Evolutionary conservation across 2,329 filamentous ascomycete genomes (phyloP).

Genomic region (Corynespora cassiicola): DNA sequence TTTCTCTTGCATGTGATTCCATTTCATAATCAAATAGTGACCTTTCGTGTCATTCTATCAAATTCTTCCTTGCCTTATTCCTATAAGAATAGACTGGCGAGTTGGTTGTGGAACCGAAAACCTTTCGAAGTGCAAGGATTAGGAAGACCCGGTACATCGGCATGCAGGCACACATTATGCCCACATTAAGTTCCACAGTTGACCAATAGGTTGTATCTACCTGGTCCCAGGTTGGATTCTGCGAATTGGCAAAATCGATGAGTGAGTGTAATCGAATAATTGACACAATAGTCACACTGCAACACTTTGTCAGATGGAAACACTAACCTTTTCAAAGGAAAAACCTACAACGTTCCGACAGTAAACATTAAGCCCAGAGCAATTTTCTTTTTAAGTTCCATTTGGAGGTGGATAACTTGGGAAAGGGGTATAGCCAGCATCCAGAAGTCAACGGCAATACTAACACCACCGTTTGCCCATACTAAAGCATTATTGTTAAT

Average conservation of each 20-base stretch:
- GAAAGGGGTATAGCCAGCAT: conserved; percentile 38
- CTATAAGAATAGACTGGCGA: no score
- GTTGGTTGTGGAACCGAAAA: no score
- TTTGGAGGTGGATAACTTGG: conserved; percentile 32
- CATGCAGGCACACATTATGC: no score
- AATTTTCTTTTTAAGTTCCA: conserved; percentile 39
- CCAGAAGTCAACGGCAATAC: conserved; percentile 28
- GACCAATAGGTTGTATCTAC: conserved; percentile 18
- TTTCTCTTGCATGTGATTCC: no score
- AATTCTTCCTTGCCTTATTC: no score
- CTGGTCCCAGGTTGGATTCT: conserved; percentile 45
- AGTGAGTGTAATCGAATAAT: conserved; percentile 49
- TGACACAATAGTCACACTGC: conserved; percentile 41
- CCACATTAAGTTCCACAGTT: conserved; percentile 21
- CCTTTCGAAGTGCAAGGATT: no score
- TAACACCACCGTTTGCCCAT: conserved; percentile 36
- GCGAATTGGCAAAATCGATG: conserved; percentile 46
- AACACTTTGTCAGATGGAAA: conserved; percentile 12
- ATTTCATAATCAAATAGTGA: no score
- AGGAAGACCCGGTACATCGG: no score
- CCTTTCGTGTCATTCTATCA: no score
- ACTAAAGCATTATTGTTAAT: conserved; percentile 38
- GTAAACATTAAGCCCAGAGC: conserved; percentile 41
- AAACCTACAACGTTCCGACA: conserved; percentile 33
- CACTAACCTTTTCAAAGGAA: conserved; percentile 10